These are phyloP conservation scores for Postia placenta DNA, from an alignment of 768 basidiomycete species.

Conservation along the genomic window DNA sequence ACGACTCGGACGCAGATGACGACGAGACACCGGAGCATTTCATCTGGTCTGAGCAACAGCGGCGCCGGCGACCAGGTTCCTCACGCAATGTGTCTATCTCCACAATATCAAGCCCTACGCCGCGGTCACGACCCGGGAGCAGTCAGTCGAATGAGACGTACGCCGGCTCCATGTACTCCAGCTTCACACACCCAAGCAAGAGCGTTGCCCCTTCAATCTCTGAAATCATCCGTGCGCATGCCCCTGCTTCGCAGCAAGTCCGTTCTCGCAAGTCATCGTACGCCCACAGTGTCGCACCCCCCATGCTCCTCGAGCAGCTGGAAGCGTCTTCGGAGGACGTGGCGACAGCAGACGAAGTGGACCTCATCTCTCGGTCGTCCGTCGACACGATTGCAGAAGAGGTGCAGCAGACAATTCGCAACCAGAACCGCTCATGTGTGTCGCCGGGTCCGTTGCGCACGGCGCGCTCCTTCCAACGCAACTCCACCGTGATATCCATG, in stretches of 20 bases:
- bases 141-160: background rate
- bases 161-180: background rate
- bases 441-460: constrained; percentile 27
- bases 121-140: background rate
- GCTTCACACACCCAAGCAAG: constrained; percentile 29
- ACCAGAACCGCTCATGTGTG: constrained; percentile 38
- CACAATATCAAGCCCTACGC: background rate
- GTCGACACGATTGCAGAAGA: constrained; percentile 86
- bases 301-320: constrained; percentile 40
- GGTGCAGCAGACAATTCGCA: constrained; percentile 62
- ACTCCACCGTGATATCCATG: constrained; percentile 13
- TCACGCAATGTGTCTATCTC: constrained; percentile 3
- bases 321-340: constrained; percentile 46
- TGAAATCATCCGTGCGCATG: constrained; percentile 80
- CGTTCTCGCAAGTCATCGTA: constrained; percentile 44
- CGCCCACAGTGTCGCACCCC: constrained; percentile 36
- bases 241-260: constrained; percentile 45
- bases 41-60: constrained; percentile 5
- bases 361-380: constrained; percentile 72
- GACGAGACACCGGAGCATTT: constrained; percentile 22
- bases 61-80: constrained; percentile 4
- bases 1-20: constrained; percentile 54
- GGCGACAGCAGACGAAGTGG: constrained; percentile 51
- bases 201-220: constrained; percentile 73
- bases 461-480: constrained; percentile 22